Evolutionary conservation across 2,329 filamentous ascomycete species (phyloP).

Genomic region (Fusarium floridanum): DNA sequence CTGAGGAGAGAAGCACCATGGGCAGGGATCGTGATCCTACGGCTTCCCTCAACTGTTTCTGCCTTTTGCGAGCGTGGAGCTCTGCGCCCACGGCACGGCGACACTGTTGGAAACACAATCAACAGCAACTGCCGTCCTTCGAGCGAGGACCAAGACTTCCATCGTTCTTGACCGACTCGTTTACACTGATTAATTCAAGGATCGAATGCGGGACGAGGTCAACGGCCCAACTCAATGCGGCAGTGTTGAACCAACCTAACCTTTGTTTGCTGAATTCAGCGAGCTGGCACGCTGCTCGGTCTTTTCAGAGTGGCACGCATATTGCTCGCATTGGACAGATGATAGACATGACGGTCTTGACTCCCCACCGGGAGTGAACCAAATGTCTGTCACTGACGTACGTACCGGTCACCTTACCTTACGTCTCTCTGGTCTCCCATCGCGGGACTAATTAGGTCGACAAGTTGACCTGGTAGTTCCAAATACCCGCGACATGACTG

Average conservation of each 20-base stretch:
- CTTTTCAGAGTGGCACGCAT: constrained; percentile 32
- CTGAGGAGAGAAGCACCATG: constrained; percentile 36
- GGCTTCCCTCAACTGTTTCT: constrained; percentile 36
- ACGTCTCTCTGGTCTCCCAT: constrained; percentile 35
- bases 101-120: constrained; percentile 17
- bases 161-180: constrained; percentile 13
- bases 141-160: constrained; percentile 28
- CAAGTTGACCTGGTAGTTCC: constrained; percentile 34
- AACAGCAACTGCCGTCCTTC: constrained; percentile 29
- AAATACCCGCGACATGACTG: constrained; percentile 41
- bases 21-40: constrained; percentile 47
- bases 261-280: constrained; percentile 9
- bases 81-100: constrained; percentile 27
- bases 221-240: neutral
- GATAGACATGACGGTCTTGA: constrained; percentile 34
- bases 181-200: neutral
- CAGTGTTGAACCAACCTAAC: constrained; percentile 1
- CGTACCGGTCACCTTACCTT: constrained; percentile 40
- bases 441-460: constrained; percentile 31
- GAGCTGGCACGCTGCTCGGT: constrained; percentile 16
- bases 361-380: constrained; percentile 39
- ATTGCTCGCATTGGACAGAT: constrained; percentile 34
- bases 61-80: constrained; percentile 25
- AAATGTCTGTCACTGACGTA: constrained; percentile 40
- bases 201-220: constrained; percentile 6